Evolutionary conservation across 768 basidiomycete species (phyloP).

Genomic region (Peribolospora baueri): DNA sequence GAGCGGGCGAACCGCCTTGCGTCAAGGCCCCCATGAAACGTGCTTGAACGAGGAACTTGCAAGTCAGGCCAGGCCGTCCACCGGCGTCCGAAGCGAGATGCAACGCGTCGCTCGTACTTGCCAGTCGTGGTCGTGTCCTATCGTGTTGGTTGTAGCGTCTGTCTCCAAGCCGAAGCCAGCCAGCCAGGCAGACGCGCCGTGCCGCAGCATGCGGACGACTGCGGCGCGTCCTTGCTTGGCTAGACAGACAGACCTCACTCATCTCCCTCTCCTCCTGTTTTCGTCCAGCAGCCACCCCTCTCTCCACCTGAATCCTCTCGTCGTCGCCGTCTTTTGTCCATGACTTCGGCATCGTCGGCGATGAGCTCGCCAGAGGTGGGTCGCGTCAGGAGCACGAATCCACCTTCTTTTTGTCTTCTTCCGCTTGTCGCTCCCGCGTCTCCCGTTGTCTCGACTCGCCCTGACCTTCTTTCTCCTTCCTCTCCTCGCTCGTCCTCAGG

Average conservation of each 20-base stretch:
- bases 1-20: too few species aligned
- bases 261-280: background rate
- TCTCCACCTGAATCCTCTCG: too few species aligned
- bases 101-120: too few species aligned
- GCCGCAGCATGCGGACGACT: background rate
- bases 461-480: background rate
- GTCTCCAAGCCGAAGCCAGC: too few species aligned
- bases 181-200: background rate
- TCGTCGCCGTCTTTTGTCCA: too few species aligned
- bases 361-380: slow-evolving; percentile 6
- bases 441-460: background rate
- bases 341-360: too few species aligned
- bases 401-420: background rate
- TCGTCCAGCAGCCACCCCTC: background rate
- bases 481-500: slow-evolving; percentile 23
- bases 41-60: too few species aligned
- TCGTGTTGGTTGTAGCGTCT: too few species aligned
- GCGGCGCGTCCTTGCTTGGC: background rate
- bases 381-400: background rate
- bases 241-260: background rate
- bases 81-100: too few species aligned
- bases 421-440: background rate
- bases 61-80: too few species aligned
- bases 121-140: too few species aligned
- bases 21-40: too few species aligned